These are phyloP conservation scores for Ambrosia artemisiifolia DNA, from an alignment of 129 eudicot genomes.

Conservation along the genomic window DNA sequence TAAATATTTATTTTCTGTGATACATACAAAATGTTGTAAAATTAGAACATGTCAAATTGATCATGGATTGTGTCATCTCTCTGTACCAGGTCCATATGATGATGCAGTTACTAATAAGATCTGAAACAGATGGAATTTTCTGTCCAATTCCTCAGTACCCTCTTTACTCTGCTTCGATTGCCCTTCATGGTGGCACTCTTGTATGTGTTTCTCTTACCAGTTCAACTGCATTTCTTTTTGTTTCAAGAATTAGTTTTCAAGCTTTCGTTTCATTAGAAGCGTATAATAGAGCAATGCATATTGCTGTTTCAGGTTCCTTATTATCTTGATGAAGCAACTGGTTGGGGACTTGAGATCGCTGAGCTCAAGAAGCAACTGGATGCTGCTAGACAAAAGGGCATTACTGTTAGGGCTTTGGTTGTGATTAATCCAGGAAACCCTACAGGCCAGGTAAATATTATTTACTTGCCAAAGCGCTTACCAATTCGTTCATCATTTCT, in stretches of 20 bases:
- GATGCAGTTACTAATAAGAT: constrained; percentile 59
- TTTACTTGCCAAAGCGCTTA: background rate
- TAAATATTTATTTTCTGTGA: constrained; percentile 1
- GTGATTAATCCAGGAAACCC: constrained; percentile 98
- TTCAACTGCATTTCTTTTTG: background rate
- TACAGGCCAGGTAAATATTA: constrained; percentile 73
- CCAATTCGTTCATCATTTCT: background rate
- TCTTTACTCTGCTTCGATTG: constrained; percentile 94
- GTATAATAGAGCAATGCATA: constrained; percentile 2
- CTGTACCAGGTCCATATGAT: constrained; percentile 64
- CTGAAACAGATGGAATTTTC: constrained; percentile 90
- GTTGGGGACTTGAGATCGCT: constrained; percentile 92
- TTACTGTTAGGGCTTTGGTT: constrained; percentile 81
- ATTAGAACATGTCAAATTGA: background rate
- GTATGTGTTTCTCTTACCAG: constrained; percentile 41
- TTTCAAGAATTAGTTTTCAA: background rate
- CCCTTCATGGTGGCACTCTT: constrained; percentile 98
- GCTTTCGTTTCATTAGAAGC: background rate
- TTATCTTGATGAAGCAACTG: constrained; percentile 95
- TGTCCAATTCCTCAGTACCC: constrained; percentile 99
- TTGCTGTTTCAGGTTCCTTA: constrained; percentile 78
- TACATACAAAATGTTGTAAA: background rate
- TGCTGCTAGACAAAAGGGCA: constrained; percentile 75
- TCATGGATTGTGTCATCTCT: constrained; percentile 9
- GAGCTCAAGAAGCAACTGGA: constrained; percentile 88